phyloP scores from a whole-genome alignment of 2,329 filamentous ascomycete genomes.

The Neofusicoccum umdonicola region DNA sequence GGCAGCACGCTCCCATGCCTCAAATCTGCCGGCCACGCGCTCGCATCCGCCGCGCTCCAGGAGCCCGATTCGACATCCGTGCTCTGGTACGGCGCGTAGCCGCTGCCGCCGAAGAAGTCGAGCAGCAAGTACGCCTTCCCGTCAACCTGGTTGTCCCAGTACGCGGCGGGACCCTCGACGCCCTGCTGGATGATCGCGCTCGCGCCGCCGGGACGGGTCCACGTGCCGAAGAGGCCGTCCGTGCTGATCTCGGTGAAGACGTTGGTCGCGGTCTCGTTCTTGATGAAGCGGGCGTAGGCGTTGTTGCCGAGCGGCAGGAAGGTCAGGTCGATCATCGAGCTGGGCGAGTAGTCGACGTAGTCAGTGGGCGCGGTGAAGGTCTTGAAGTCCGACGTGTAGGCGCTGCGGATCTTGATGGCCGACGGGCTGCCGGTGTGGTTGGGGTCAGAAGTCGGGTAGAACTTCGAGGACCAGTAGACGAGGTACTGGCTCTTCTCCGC shows the following conservation, averaged over 20 bases:
- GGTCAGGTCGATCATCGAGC: conserved; percentile 56
- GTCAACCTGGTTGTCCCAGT: conserved; percentile 32
- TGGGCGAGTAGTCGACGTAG: conserved; percentile 50
- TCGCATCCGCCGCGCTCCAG: conserved; percentile 43
- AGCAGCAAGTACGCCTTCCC: conserved; percentile 48
- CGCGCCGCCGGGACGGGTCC: conserved; percentile 49
- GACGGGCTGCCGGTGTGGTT: conserved; percentile 49
- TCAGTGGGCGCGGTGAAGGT: conserved; percentile 52
- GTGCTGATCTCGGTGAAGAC: conserved; percentile 53
- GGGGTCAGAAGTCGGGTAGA: conserved; percentile 49
- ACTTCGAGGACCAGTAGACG: conserved; percentile 50
- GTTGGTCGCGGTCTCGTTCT: conserved; percentile 53
- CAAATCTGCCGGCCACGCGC: conserved; percentile 48
- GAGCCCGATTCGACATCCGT: conserved; percentile 44
- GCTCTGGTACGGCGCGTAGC: conserved; percentile 52
- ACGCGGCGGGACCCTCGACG: conserved; percentile 33
- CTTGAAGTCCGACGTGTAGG: conserved; percentile 55
- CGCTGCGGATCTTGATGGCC: conserved; percentile 50
- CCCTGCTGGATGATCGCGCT: conserved; percentile 39
- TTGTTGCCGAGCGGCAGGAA: conserved; percentile 48
- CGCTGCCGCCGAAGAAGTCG: conserved; percentile 43
- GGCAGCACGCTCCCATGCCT: conserved; percentile 44
- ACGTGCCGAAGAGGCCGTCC: conserved; percentile 51
- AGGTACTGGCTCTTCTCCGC: conserved; percentile 45
- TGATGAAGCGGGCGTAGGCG: conserved; percentile 55